Evolutionary conservation across 192 early-diverging fungal species (phyloP).

Genomic region (Podila clonocystis): DNA sequence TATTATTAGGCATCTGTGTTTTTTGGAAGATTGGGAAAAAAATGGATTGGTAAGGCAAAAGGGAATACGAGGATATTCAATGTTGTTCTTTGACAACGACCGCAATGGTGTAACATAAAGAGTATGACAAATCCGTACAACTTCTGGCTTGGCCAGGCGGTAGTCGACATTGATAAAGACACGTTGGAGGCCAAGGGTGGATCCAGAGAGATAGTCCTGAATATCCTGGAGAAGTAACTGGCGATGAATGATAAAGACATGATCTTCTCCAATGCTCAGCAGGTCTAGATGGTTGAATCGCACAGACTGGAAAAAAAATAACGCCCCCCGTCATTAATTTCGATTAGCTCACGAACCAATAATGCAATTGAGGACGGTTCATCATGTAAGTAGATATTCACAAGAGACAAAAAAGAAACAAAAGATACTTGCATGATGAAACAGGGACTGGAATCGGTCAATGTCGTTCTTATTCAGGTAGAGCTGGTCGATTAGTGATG

Average conservation of each 20-base stretch:
- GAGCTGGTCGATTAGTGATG: slow-evolving; percentile 42
- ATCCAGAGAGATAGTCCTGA: slow-evolving; percentile 22
- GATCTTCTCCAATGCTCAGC: slow-evolving; percentile 26
- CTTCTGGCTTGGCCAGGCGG: slow-evolving; percentile 20
- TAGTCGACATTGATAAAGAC: slow-evolving; percentile 38
- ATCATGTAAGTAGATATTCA: background rate
- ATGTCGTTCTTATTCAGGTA: slow-evolving; percentile 44
- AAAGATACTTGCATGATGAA: slow-evolving; percentile 35
- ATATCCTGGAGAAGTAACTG: slow-evolving; percentile 20
- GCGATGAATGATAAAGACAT: slow-evolving; percentile 33
- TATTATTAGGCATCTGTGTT: slow-evolving; percentile 27
- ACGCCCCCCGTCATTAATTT: background rate
- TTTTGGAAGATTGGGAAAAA: background rate
- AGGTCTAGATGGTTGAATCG: slow-evolving; percentile 24
- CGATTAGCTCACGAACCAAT: background rate
- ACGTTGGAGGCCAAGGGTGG: slow-evolving; percentile 4
- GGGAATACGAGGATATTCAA: no score
- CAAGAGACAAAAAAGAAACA: background rate
- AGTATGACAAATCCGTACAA: slow-evolving; percentile 2
- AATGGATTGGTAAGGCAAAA: no score
- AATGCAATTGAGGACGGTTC: background rate
- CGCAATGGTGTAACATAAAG: background rate
- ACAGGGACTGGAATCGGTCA: slow-evolving; percentile 39
- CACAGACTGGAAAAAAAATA: slow-evolving; percentile 12
- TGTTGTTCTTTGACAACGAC: background rate